These are phyloP conservation scores for Rhizopogon rudus DNA, from an alignment of 768 basidiomycete species.

Conservation along the genomic window DNA sequence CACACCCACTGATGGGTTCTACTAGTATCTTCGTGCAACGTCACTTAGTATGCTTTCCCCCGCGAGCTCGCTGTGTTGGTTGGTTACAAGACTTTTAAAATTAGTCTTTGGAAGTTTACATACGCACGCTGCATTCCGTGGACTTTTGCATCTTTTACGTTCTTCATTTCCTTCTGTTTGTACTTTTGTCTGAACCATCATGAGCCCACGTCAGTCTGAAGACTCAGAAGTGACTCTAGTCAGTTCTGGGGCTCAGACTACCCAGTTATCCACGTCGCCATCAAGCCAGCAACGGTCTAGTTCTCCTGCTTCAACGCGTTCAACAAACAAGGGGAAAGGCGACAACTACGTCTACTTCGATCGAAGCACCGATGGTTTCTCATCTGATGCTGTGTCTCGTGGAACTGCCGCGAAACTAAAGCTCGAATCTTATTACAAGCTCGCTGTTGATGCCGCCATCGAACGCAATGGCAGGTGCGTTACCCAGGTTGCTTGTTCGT, in stretches of 20 bases:
- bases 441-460: slow-evolving; percentile 95
- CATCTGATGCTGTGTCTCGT: slow-evolving; percentile 81
- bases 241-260: not conserved
- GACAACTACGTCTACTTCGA: slow-evolving; percentile 93
- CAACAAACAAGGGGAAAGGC: slow-evolving; percentile 24
- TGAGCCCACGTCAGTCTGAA: slow-evolving; percentile 27
- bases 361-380: slow-evolving; percentile 76
- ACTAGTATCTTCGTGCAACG: not conserved
- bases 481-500: not conserved
- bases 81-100: not conserved
- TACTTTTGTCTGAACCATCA: slow-evolving; percentile 5
- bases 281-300: slow-evolving; percentile 21
- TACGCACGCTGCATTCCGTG: slow-evolving; percentile 1
- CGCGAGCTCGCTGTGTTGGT: not conserved
- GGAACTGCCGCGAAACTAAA: slow-evolving; percentile 94
- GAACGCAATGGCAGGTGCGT: slow-evolving; percentile 87
- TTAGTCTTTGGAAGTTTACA: slow-evolving; percentile 1
- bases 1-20: too few species aligned
- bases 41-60: not conserved
- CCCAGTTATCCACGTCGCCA: slow-evolving; percentile 6
- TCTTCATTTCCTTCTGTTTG: slow-evolving; percentile 8
- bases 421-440: slow-evolving; percentile 97
- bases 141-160: slow-evolving; percentile 20
- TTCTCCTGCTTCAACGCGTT: slow-evolving; percentile 25
- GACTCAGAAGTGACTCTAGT: slow-evolving; percentile 5